These are phyloP conservation scores for Jaltomata sinuosa DNA, from an alignment of 257 asterid genomes.

Conservation along the genomic window DNA sequence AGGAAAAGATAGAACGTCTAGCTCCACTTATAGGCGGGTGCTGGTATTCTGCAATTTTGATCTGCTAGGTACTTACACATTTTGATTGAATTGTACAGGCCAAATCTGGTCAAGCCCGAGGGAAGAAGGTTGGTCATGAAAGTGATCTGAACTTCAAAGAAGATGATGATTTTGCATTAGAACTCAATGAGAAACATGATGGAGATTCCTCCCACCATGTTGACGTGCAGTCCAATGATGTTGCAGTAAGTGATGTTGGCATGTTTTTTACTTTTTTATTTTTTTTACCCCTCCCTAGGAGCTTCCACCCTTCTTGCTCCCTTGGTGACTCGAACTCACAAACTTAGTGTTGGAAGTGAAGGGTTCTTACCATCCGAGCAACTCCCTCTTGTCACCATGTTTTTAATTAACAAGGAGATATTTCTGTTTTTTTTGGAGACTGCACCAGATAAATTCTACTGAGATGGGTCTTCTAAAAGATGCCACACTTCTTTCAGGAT, in stretches of 20 bases:
- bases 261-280: too few relatives aligned
- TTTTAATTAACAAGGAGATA: neutral
- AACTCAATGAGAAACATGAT: slow-evolving; percentile 15
- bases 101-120: slow-evolving; percentile 42
- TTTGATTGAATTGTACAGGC: slow-evolving; percentile 24
- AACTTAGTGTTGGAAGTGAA: too few relatives aligned
- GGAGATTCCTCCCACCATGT: slow-evolving; percentile 27
- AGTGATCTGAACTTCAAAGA: slow-evolving; percentile 33
- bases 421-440: neutral
- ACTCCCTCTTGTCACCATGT: too few relatives aligned
- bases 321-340: too few relatives aligned
- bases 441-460: neutral
- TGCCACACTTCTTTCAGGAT: neutral
- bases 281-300: too few relatives aligned
- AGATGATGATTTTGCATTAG: slow-evolving; percentile 38
- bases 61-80: neutral
- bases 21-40: neutral
- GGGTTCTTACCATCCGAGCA: too few relatives aligned
- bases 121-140: slow-evolving; percentile 48
- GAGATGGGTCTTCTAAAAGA: neutral
- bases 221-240: slow-evolving; percentile 28
- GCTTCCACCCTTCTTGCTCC: too few relatives aligned
- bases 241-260: slow-evolving; percentile 35
- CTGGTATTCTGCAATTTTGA: neutral
- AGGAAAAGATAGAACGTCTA: neutral